A percentile compares a stretch with the other conserved stretches of the same genome.
These are phyloP conservation scores for Asterochloris sp. DNA, from an alignment of 139 green algal genomes.

Conservation along the genomic window DNA sequence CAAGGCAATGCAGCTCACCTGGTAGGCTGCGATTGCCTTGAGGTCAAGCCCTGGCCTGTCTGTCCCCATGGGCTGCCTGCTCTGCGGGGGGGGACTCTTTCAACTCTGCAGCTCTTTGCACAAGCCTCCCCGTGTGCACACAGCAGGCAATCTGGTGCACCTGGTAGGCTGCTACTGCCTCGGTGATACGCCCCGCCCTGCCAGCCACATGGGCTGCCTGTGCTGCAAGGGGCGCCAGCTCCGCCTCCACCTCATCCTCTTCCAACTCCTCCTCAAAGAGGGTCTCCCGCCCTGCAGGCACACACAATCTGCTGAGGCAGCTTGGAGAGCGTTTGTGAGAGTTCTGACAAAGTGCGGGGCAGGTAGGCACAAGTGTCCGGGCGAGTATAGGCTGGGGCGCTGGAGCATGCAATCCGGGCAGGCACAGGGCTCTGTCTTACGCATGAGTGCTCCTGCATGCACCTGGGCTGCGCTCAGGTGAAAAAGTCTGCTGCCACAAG, in stretches of 20 bases:
- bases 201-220: constrained; percentile 78
- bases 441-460: not conserved
- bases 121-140: too few species aligned
- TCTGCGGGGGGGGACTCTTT: too few species aligned
- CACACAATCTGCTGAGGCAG: not conserved
- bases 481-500: too few species aligned
- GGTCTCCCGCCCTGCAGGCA: constrained; percentile 67
- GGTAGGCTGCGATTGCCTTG: too few species aligned
- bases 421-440: not conserved
- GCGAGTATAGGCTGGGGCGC: not conserved
- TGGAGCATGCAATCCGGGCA: not conserved
- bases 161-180: constrained; percentile 37
- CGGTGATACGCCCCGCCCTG: constrained; percentile 33
- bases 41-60: too few species aligned
- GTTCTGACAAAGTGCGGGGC: not conserved
- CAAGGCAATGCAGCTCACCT: too few species aligned
- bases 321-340: not conserved
- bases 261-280: constrained; percentile 83
- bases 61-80: too few species aligned
- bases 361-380: not conserved
- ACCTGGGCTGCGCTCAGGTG: not conserved
- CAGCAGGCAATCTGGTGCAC: not conserved
- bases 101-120: too few species aligned
- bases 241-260: constrained; percentile 80
- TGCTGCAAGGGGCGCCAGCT: constrained; percentile 76